Percentiles rank a stretch among this genome's conserved stretches.
phyloP scores from a whole-genome alignment of 345 rosid species.

The Angophora floribunda region DNA sequence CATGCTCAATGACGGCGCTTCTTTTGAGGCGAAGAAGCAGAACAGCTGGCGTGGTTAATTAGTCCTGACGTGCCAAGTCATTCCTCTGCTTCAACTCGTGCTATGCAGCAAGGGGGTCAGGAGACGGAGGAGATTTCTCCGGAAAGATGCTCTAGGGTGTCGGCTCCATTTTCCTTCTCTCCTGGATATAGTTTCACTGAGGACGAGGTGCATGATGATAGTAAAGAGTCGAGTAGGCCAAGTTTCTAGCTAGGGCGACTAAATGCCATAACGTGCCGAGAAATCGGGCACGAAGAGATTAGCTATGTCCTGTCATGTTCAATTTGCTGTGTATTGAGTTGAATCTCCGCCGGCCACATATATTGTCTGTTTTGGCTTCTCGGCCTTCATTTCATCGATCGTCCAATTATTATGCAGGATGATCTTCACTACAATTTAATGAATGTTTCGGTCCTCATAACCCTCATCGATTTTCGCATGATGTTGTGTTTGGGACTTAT shows the following conservation, averaged over 20 bases:
- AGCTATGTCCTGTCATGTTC: neutral
- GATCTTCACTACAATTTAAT: neutral
- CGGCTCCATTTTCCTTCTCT: neutral
- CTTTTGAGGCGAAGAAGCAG: conserved; percentile 80
- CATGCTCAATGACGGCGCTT: conserved; percentile 96
- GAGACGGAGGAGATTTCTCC: neutral
- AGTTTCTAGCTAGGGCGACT: neutral
- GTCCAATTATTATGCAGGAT: neutral
- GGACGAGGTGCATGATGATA: neutral
- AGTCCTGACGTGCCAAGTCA: neutral
- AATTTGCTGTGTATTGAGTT: neutral
- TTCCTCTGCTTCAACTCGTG: neutral
- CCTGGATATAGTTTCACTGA: neutral
- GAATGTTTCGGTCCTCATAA: neutral
- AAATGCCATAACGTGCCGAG: neutral
- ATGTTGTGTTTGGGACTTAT: neutral
- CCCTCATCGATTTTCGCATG: neutral
- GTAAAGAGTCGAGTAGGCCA: neutral
- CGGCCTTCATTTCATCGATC: neutral
- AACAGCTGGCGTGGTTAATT: conserved; percentile 52
- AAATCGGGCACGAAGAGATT: neutral
- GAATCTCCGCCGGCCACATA: neutral
- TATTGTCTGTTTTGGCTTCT: neutral
- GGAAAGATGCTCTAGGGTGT: neutral
- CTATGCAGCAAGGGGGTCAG: neutral